phyloP scores from a whole-genome alignment of 345 rosid genomes.

The Adansonia digitata region DNA sequence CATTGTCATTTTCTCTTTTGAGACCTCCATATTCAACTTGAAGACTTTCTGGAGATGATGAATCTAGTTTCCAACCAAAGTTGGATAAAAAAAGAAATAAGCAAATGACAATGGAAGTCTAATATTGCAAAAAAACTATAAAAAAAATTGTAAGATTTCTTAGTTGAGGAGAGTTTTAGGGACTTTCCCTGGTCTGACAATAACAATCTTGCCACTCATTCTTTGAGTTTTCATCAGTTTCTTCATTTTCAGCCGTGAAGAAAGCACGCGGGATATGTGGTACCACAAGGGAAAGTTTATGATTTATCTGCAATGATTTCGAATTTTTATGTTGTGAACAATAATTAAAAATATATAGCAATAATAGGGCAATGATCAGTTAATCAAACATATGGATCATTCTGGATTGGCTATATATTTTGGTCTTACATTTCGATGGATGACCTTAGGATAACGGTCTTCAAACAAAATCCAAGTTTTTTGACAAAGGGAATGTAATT shows the following conservation, averaged over 20 bases:
- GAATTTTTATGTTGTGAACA: neutral
- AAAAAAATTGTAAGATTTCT: conserved; percentile 1
- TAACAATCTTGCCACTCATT: conserved; percentile 28
- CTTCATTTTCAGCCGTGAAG: conserved; percentile 28
- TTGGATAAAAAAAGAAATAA: neutral
- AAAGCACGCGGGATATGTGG: conserved; percentile 36
- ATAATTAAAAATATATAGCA: too few species aligned
- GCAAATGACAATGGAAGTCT: neutral
- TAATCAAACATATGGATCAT: neutral
- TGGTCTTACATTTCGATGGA: conserved; percentile 36
- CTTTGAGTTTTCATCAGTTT: conserved; percentile 23
- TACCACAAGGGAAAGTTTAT: conserved; percentile 61
- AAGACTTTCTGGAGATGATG: conserved; percentile 44
- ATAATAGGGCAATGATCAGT: neutral
- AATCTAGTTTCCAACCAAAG: conserved; percentile 23
- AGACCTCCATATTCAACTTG: conserved; percentile 61
- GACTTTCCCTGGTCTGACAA: conserved; percentile 44
- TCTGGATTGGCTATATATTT: too few species aligned
- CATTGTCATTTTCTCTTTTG: conserved; percentile 37
- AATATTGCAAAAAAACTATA: neutral
- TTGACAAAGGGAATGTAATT: conserved; percentile 23
- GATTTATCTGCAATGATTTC: conserved; percentile 23
- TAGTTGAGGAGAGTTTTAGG: conserved; percentile 55
- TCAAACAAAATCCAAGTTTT: conserved; percentile 26
- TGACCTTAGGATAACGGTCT: conserved; percentile 47